These are phyloP conservation scores for Graphilbum ipis-grandicollis DNA, from an alignment of 2,329 filamentous ascomycete species.

Conservation along the genomic window DNA sequence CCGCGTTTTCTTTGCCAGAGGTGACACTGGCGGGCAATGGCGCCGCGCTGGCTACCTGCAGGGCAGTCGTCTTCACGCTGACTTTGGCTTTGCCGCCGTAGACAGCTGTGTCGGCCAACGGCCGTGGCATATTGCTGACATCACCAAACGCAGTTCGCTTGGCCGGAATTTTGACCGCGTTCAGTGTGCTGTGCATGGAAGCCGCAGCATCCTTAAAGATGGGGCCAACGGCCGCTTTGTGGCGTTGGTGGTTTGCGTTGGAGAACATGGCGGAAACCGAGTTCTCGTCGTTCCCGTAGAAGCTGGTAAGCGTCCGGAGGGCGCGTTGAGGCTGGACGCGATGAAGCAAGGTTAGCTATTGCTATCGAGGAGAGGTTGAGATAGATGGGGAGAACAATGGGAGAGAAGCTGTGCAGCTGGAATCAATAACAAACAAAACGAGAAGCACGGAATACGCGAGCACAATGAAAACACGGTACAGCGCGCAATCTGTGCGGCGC, in stretches of 20 bases:
- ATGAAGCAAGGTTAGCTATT: constrained; percentile 3
- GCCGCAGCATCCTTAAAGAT: constrained; percentile 19
- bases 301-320: constrained; percentile 26
- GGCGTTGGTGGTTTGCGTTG: constrained; percentile 51
- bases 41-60: background rate
- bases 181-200: constrained; percentile 11
- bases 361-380: background rate
- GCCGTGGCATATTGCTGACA: constrained; percentile 51
- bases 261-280: constrained; percentile 35
- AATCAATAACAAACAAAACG: too few species aligned
- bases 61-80: background rate
- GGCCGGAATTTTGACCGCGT: constrained; percentile 42
- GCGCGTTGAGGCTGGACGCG: constrained; percentile 49
- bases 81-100: constrained; percentile 13
- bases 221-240: constrained; percentile 61
- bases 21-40: constrained; percentile 9
- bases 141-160: constrained; percentile 73
- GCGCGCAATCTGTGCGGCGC: background rate
- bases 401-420: background rate
- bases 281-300: constrained; percentile 55
- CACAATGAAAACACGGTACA: too few species aligned
- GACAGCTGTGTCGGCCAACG: constrained; percentile 13
- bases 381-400: too few species aligned
- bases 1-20: constrained; percentile 19
- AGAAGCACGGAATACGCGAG: too few species aligned